Evolutionary conservation across 495 filamentous ascomycete genomes (phyloP).

Genomic region (Neurospora sp.): DNA sequence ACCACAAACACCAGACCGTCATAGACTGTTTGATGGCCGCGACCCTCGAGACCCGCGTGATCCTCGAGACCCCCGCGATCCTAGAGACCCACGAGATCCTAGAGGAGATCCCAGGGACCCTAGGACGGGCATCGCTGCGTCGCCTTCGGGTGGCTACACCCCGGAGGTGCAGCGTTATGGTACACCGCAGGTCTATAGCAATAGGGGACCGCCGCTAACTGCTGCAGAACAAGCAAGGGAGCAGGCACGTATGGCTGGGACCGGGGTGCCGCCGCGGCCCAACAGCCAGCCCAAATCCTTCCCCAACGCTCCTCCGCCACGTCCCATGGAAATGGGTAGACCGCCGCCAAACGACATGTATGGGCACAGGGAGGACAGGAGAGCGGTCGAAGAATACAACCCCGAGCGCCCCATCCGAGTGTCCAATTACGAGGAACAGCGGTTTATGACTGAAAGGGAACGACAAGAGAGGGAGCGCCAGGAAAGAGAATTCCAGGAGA

Average conservation of each 20-base stretch:
- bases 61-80: not conserved
- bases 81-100: not conserved
- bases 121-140: slow-evolving; percentile 34
- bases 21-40: slow-evolving; percentile 36
- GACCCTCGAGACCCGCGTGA: not conserved
- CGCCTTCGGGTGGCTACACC: slow-evolving; percentile 38
- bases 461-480: slow-evolving; percentile 28
- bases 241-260: slow-evolving; percentile 26
- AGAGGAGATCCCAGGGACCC: slow-evolving; percentile 18
- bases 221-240: slow-evolving; percentile 33
- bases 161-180: slow-evolving; percentile 46
- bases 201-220: slow-evolving; percentile 28
- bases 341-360: slow-evolving; percentile 32
- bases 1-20: slow-evolving; percentile 66
- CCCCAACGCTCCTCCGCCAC: slow-evolving; percentile 28
- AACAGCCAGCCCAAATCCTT: slow-evolving; percentile 43
- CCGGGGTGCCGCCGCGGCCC: slow-evolving; percentile 35
- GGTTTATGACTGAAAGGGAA: slow-evolving; percentile 26
- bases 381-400: slow-evolving; percentile 32
- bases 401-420: slow-evolving; percentile 33
- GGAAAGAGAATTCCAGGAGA: slow-evolving; percentile 11
- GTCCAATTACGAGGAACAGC: slow-evolving; percentile 26
- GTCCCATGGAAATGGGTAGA: slow-evolving; percentile 28
- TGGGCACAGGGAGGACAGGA: slow-evolving; percentile 30
- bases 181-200: slow-evolving; percentile 41